phyloP scores from a whole-genome alignment of 2,329 filamentous ascomycete genomes.

The Fusarium devonianum region DNA sequence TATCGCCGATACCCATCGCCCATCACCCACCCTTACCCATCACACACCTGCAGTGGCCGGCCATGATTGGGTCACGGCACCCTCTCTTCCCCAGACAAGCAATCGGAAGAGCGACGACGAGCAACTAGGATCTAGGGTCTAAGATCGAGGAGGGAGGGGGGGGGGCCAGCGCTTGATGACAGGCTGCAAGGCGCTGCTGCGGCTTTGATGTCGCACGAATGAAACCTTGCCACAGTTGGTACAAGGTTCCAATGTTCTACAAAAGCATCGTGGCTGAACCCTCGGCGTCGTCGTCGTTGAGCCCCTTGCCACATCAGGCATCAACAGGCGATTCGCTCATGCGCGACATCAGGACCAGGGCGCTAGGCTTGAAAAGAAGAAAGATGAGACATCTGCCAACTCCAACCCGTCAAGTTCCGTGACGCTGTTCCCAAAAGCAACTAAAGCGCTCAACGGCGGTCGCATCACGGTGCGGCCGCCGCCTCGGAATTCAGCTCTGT shows the following conservation, averaged over 20 bases:
- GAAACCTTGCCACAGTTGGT: conserved; percentile 9
- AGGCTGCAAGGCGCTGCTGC: conserved; percentile 13
- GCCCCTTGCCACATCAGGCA: too few relatives aligned
- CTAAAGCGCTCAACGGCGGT: neutral
- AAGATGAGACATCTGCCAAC: conserved; percentile 18
- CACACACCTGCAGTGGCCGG: too few relatives aligned
- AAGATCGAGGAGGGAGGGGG: too few relatives aligned
- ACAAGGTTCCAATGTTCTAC: conserved; percentile 12
- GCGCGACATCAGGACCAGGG: conserved; percentile 12
- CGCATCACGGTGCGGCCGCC: neutral
- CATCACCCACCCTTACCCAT: too few relatives aligned
- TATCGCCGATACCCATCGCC: neutral
- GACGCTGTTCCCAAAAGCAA: neutral
- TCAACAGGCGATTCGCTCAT: conserved; percentile 19
- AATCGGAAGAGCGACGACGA: neutral
- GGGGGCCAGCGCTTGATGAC: conserved; percentile 21
- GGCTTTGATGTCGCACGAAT: conserved; percentile 13
- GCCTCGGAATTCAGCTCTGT: conserved; percentile 12
- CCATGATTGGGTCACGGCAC: neutral
- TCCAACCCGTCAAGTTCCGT: conserved; percentile 18
- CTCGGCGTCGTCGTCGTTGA: too few relatives aligned
- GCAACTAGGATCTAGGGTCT: conserved; percentile 18
- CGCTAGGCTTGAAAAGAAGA: neutral
- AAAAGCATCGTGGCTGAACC: too few relatives aligned
- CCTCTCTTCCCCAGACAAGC: conserved; percentile 20